These are phyloP conservation scores for Datisca glomerata DNA, from an alignment of 306 rosid genomes.

Conservation along the genomic window DNA sequence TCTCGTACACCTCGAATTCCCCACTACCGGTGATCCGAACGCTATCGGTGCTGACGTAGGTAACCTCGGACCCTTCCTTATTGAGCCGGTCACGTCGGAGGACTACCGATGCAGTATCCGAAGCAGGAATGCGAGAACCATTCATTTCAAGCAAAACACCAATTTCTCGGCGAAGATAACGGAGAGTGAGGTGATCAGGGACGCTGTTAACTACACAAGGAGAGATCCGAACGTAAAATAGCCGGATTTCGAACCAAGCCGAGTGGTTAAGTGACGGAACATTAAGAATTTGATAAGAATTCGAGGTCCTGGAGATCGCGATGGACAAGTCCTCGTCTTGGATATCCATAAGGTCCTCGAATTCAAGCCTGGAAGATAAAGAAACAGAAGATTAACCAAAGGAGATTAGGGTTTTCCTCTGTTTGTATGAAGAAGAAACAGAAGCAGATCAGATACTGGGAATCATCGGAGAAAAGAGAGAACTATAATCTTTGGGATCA, in stretches of 20 bases:
- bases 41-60: slow-evolving; percentile 80
- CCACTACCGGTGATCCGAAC: slow-evolving; percentile 49
- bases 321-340: slow-evolving; percentile 24
- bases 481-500: neutral
- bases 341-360: slow-evolving; percentile 33
- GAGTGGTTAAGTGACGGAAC: slow-evolving; percentile 33
- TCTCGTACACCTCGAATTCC: slow-evolving; percentile 75
- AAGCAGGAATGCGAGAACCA: slow-evolving; percentile 33
- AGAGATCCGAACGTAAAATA: slow-evolving; percentile 60
- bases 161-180: slow-evolving; percentile 43
- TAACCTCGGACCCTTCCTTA: slow-evolving; percentile 61
- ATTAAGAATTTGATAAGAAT: slow-evolving; percentile 22
- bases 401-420: neutral
- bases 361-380: neutral
- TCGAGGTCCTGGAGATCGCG: slow-evolving; percentile 29
- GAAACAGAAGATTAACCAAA: neutral
- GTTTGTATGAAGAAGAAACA: too few relatives aligned
- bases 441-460: neutral
- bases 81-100: slow-evolving; percentile 65
- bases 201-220: slow-evolving; percentile 47
- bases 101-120: slow-evolving; percentile 28
- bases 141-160: slow-evolving; percentile 57
- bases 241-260: slow-evolving; percentile 44
- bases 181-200: slow-evolving; percentile 48
- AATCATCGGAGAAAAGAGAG: slow-evolving; percentile 5